Base-by-base conservation (phyloP, 176 grass and related monocot species). In the Aechmea fasciata region DNA sequence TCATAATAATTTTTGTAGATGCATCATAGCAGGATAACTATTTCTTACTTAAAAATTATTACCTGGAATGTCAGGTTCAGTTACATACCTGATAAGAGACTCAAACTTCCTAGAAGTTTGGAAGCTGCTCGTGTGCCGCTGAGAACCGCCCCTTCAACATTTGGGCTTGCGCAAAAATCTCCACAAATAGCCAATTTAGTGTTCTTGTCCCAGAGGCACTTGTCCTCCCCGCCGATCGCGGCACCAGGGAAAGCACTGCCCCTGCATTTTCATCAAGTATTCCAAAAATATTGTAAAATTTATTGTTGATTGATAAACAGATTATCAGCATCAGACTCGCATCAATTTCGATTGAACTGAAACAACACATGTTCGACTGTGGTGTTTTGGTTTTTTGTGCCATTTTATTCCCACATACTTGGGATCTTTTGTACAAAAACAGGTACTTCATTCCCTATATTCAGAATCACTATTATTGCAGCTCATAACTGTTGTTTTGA, bases 121-220 rank as follows among this genome's bases (percentile, higher is more conserved):
- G 89, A 90, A 70, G 84, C 93, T 55, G 81, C 89, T 87, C 68
- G 78, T 24, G 71, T 77, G 52, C 79, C 93, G 82, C 93, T 96
- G 73, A 96, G 77, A 15, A 92, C 64, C 59, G 83, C 93, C 61
- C 93, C 88, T 85, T 96, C 86, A 1, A 92, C 81, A 77, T 79
- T 79, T 63, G 93, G 86, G 51, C 79, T 85, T 49, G 74, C 11
- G 0, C 89, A 96, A 77, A 96, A 96, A 85, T 96, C 93, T 78
- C 93, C 93, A 77, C 86, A 96, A 51, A 96, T 81, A 59, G 61
- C 83, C 67, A 96, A 80, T 68, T 84, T 87, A 41, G 51, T 87
- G 67, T 66, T 80, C 67, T 85, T 83, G 68, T 92, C 79, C 89
- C 85, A 92, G 29, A 96, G 48, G 61, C 93, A 96, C 67, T 85